Evolutionary conservation across 1,139 yeast species (phyloP).

Genomic region (Candida frijolesensis): DNA sequence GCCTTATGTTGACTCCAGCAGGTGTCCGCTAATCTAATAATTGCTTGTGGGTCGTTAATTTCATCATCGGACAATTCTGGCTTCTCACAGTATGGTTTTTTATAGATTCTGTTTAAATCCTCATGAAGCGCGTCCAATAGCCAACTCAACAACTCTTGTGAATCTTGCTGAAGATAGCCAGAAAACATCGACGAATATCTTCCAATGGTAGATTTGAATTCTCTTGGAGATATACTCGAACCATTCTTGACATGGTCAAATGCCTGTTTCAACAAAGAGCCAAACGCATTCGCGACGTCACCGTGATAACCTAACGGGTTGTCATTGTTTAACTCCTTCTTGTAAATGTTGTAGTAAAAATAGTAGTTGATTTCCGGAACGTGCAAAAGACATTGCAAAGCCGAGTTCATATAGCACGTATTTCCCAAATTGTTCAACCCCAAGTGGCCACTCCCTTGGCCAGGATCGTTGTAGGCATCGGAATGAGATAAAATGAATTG

Average conservation of each 20-base stretch:
- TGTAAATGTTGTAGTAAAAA: conserved; percentile 64
- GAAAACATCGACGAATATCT: conserved; percentile 79
- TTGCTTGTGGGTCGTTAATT: conserved; percentile 54
- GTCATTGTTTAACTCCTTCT: conserved; percentile 65
- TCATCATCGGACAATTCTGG: conserved; percentile 76
- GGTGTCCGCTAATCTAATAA: conserved; percentile 62
- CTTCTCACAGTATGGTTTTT: conserved; percentile 87
- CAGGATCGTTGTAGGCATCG: conserved; percentile 4
- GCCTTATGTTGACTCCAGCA: conserved; percentile 83
- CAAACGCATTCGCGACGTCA: conserved; percentile 76
- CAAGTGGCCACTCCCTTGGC: conserved; percentile 33
- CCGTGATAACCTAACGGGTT: conserved; percentile 86
- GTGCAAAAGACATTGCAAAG: conserved; percentile 86
- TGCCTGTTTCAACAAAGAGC: conserved; percentile 59
- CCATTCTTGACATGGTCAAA: conserved; percentile 35
- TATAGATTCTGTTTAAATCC: conserved; percentile 78
- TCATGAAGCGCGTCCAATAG: conserved; percentile 91
- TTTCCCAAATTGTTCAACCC: conserved; percentile 89
- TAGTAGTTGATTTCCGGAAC: conserved; percentile 82
- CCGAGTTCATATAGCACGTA: conserved; percentile 96
- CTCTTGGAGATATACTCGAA: conserved; percentile 58
- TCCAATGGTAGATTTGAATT: conserved; percentile 80
- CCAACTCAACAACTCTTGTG: conserved; percentile 92
- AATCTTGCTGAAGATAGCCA: conserved; percentile 91
- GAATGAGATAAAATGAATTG: conserved; percentile 17